Evolutionary conservation across 2,329 filamentous ascomycete species (phyloP).

Genomic region (Fusarium illudens): DNA sequence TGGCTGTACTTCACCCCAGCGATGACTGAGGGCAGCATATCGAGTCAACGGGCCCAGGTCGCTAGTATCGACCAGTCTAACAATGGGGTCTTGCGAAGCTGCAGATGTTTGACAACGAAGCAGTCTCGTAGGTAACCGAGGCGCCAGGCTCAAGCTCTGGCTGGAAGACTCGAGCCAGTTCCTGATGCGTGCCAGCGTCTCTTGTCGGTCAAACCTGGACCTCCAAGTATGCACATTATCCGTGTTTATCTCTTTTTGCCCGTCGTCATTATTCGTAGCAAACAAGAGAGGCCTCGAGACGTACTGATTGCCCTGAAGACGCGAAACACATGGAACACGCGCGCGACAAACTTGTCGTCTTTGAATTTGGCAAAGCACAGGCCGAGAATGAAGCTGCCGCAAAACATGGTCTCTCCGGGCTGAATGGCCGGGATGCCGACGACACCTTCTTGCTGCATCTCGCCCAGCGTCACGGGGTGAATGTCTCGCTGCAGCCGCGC

Average conservation of each 20-base stretch:
- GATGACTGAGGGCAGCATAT: slow-evolving; percentile 31
- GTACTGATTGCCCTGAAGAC: slow-evolving; percentile 13
- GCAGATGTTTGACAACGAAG: slow-evolving; percentile 9
- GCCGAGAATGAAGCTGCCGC: slow-evolving; percentile 13
- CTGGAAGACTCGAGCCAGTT: slow-evolving; percentile 13
- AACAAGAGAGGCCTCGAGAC: background rate
- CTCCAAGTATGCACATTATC: slow-evolving; percentile 8
- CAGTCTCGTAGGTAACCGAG: slow-evolving; percentile 22
- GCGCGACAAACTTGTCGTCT: background rate
- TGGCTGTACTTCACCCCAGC: slow-evolving; percentile 22
- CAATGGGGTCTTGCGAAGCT: background rate
- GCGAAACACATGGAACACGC: slow-evolving; percentile 3
- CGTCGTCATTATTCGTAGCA: background rate
- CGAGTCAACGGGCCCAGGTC: background rate
- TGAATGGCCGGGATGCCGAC: slow-evolving; percentile 15
- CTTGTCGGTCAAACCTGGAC: slow-evolving; percentile 13
- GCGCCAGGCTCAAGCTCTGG: background rate
- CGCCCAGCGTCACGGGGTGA: background rate
- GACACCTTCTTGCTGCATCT: background rate
- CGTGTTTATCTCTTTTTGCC: background rate
- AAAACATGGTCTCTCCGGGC: background rate
- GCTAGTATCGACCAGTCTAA: slow-evolving; percentile 6
- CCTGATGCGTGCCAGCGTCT: slow-evolving; percentile 16
- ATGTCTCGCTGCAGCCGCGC: slow-evolving; percentile 7
- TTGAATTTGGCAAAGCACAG: background rate